phyloP scores from a whole-genome alignment of 2,329 filamentous ascomycete species.

The Alternaria brassicae region DNA sequence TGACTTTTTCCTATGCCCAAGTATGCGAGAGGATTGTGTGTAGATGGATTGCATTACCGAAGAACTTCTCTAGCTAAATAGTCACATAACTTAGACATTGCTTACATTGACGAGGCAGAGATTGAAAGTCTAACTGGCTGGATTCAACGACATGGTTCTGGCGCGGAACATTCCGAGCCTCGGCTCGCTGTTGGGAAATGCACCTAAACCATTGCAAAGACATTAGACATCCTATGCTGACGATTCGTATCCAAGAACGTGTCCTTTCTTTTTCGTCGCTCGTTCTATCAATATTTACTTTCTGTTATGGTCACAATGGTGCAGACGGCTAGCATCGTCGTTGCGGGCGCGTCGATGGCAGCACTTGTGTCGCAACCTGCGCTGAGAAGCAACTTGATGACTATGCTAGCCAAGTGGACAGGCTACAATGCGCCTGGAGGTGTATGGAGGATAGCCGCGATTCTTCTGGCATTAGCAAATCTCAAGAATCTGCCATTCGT shows the following conservation, averaged over 20 bases:
- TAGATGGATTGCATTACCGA: too few relatives aligned
- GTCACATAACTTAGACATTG: too few relatives aligned
- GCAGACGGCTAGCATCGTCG: slow-evolving; percentile 26
- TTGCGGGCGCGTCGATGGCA: slow-evolving; percentile 31
- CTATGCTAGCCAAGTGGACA: slow-evolving; percentile 28
- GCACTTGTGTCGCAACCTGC: slow-evolving; percentile 34
- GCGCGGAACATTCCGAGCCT: slow-evolving; percentile 11
- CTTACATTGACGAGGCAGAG: too few relatives aligned
- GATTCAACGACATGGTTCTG: neutral
- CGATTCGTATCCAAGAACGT: neutral
- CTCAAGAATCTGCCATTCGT: slow-evolving; percentile 76
- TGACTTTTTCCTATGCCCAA: too few relatives aligned
- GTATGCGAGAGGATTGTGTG: too few relatives aligned
- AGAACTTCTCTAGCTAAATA: too few relatives aligned
- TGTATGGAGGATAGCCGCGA: slow-evolving; percentile 44
- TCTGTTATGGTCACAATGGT: slow-evolving; percentile 28
- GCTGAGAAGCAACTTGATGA: slow-evolving; percentile 25
- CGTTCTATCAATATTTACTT: neutral
- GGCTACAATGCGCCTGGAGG: slow-evolving; percentile 44
- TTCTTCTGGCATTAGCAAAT: slow-evolving; percentile 59
- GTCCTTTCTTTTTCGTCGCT: neutral
- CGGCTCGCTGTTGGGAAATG: slow-evolving; percentile 4
- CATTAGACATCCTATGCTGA: neutral
- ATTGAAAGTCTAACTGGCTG: too few relatives aligned
- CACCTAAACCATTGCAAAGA: neutral